Evolutionary conservation across 2,329 filamentous ascomycete species (phyloP).

Genomic region (Tolypocladium capitatum): DNA sequence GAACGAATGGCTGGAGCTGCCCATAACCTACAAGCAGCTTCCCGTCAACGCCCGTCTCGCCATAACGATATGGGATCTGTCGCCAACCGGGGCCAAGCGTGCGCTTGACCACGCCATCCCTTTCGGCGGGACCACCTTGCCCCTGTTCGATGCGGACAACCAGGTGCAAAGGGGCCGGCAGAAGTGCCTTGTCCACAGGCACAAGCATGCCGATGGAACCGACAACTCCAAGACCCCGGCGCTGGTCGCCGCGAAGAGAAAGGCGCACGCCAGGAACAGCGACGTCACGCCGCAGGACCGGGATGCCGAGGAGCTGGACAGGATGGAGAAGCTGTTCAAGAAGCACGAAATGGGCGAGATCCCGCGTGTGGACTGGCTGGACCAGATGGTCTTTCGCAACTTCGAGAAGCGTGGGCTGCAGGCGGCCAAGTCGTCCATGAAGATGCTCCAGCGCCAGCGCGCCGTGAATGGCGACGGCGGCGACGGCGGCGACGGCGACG

Average conservation of each 20-base stretch:
- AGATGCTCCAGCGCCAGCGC: conserved; percentile 37
- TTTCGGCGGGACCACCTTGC: conserved; percentile 85
- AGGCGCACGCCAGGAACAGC: conserved; percentile 35
- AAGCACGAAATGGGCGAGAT: conserved; percentile 98
- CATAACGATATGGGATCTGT: conserved; percentile 91
- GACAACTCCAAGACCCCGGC: conserved; percentile 65
- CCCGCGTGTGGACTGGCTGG: conserved; percentile 83
- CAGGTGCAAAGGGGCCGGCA: conserved; percentile 85
- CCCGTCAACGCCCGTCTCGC: conserved; percentile 74
- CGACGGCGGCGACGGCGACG: conserved; percentile 14
- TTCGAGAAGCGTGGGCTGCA: conserved; percentile 65
- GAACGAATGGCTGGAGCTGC: conserved; percentile 93
- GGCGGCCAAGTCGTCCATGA: conserved; percentile 50
- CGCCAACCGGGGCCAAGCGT: conserved; percentile 58
- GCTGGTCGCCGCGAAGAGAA: conserved; percentile 44
- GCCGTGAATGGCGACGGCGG: conserved; percentile 25
- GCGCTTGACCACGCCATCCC: conserved; percentile 69
- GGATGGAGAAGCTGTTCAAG: conserved; percentile 82
- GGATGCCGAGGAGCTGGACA: conserved; percentile 71
- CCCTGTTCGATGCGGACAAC: conserved; percentile 85
- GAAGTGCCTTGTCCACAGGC: conserved; percentile 75
- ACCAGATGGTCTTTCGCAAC: conserved; percentile 82
- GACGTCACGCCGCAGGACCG: conserved; percentile 45
- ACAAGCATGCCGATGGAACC: conserved; percentile 74
- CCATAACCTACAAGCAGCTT: conserved; percentile 70